Conservation (phyloP, 2,329 filamentous ascomycete species). For the Aureobasidium mangrovei region DNA sequence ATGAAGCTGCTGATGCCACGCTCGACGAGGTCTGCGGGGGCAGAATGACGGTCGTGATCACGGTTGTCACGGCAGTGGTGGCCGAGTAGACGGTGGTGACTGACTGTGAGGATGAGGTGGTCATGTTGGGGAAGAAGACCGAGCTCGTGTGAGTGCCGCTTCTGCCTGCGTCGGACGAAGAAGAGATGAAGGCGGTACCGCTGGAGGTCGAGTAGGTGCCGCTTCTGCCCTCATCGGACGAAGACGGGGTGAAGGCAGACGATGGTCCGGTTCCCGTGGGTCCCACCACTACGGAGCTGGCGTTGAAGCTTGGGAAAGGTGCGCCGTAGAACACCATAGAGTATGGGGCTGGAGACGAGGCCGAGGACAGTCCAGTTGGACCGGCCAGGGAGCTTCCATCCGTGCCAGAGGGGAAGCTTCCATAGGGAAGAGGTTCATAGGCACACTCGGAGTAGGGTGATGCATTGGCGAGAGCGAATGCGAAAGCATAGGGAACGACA, state of each 20-base stretch:
- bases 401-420: not conserved
- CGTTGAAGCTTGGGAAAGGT: slow-evolving; percentile 6
- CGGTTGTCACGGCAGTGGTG: slow-evolving; percentile 10
- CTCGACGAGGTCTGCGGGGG: not conserved
- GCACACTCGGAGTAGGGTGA: slow-evolving; percentile 5
- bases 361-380: not conserved
- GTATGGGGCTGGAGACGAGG: not conserved
- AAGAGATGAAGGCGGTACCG: not conserved
- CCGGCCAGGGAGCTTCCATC: not conserved
- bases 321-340: not conserved
- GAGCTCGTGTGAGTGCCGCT: not conserved
- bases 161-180: slow-evolving; percentile 7
- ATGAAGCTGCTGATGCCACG: not conserved
- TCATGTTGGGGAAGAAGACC: not conserved
- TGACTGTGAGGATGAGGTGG: not conserved
- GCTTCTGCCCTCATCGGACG: slow-evolving; percentile 5
- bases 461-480: not conserved
- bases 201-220: not conserved
- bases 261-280: slow-evolving; percentile 6
- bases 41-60: slow-evolving; percentile 7
- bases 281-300: not conserved
- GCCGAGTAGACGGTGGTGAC: slow-evolving; percentile 7
- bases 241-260: slow-evolving; percentile 3
- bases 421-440: slow-evolving; percentile 2
- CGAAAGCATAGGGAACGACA: not conserved